Conservation (phyloP, 805 yeast genomes). For the Myxozyma sirexii region DNA sequence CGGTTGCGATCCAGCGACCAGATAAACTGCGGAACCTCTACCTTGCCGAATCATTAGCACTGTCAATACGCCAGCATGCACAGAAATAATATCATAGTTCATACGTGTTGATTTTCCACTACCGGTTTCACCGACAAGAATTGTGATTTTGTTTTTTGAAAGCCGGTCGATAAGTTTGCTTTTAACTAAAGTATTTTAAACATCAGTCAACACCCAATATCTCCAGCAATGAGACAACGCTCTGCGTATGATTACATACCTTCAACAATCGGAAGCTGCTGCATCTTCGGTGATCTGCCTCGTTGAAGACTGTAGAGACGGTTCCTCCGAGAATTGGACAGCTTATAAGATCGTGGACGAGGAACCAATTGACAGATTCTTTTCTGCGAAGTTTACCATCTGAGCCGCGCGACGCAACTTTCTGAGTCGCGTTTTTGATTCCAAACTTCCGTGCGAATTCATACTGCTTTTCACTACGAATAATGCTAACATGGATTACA, state of each 20-base stretch:
- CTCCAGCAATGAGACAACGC: too few relatives aligned
- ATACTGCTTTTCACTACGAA: neutral
- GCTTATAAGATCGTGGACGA: too few relatives aligned
- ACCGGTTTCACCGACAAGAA: constrained; percentile 95
- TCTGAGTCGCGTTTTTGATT: neutral
- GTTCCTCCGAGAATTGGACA: neutral
- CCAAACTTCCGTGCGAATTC: too few relatives aligned
- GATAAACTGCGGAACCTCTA: constrained; percentile 83
- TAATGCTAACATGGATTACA: too few relatives aligned
- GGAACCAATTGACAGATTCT: too few relatives aligned
- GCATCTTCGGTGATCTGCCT: neutral
- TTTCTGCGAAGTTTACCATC: neutral
- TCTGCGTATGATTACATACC: neutral
- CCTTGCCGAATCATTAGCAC: neutral
- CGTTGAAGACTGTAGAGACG: neutral
- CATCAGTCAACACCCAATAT: too few relatives aligned
- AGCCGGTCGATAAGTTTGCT: constrained; percentile 61
- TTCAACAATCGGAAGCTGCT: constrained; percentile 8
- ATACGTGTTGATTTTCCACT: constrained; percentile 90
- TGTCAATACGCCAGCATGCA: too few relatives aligned
- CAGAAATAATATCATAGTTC: too few relatives aligned
- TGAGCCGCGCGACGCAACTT: neutral
- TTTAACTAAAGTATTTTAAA: neutral
- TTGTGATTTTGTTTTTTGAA: constrained; percentile 62
- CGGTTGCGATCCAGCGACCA: constrained; percentile 50